Base-by-base conservation (phyloP, 371 early-diverging fungal genomes). In the Mucor saturninus region DNA sequence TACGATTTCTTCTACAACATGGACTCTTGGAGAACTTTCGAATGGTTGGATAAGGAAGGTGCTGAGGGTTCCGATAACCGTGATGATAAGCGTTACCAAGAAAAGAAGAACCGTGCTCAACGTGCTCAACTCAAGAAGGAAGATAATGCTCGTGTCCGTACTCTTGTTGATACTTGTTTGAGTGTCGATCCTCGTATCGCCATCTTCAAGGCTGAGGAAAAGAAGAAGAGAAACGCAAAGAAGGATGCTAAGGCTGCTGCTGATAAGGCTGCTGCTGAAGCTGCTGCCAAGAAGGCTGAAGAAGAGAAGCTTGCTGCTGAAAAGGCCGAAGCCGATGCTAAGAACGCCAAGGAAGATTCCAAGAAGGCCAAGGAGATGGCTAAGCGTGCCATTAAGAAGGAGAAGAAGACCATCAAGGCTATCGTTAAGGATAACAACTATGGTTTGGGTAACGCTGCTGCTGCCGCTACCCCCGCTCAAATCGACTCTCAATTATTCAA, bases 11-110 rank as follows among this genome's bases (percentile, higher is more conserved):
- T 95, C 92, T 93, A 89, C 78, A 89, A 85, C 83, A 93, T 98
- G 68, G 96, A 99, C 66, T 96, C 98, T 42, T 97, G 96, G 96
- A 86, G 99, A 69, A 86, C 95, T 15, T 99, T 99, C 69, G 99
- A 99, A 84, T 93, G 92, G 83, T 78, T 94, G 55, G 99, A 98
- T 74, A 95, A 99, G 86, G 98, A 99, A 75, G 96, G 93, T 69
- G 89, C 87, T 62, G 95, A 94, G 57, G 86, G 85, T 56, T 90
- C 90, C 35, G 95, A 95, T 42, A 66, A 72, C 84, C 94, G 99
- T 76, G 98, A 98, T 68, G 93, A 97, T 72, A 95, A 94, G 89
- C 89, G 99, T 59, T 95, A 88, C 74, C 83, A 94, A 64, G 99
- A 98, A 74, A 83, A 88, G 76, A 93, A 96, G 90, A 98, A 98